A percentile compares a stretch with the other conserved stretches of the same genome.
Evolutionary conservation across 305 asterid species (phyloP).

Genomic region (Fraxinus baroniana): DNA sequence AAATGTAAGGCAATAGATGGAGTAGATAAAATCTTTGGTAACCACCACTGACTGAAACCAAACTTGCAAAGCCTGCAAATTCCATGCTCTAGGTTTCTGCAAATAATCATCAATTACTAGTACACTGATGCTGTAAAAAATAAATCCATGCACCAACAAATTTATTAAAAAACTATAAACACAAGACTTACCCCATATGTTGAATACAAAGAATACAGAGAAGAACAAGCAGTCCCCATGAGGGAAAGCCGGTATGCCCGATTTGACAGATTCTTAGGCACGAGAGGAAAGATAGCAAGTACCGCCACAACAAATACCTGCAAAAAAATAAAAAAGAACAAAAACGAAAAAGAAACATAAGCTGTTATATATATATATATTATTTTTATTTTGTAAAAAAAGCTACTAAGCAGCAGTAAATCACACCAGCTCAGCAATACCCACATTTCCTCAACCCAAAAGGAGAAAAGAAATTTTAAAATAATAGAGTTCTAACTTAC

Average conservation of each 20-base stretch:
- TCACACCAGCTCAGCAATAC: conserved; percentile 1
- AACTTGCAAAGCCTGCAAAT: conserved; percentile 75
- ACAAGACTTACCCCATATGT: conserved; percentile 68
- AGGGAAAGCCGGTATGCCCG: conserved; percentile 82
- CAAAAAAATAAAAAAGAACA: not conserved
- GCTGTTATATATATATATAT: not conserved
- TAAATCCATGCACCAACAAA: conserved; percentile 1
- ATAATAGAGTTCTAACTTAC: conserved; percentile 1
- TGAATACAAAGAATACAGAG: conserved; percentile 70
- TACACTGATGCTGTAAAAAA: conserved; percentile 6
- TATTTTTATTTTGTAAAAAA: not conserved
- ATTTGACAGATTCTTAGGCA: conserved; percentile 68
- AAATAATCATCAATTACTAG: conserved; percentile 15
- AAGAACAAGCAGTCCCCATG: conserved; percentile 74
- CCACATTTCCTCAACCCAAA: conserved; percentile 6
- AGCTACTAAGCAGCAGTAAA: conserved; percentile 1
- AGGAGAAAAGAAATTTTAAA: not conserved
- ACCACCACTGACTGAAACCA: conserved; percentile 81
- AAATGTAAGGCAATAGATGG: conserved; percentile 75
- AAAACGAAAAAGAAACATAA: not conserved
- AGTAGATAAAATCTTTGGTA: conserved; percentile 80
- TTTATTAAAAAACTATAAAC: not conserved
- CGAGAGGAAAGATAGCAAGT: conserved; percentile 76
- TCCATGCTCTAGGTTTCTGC: conserved; percentile 98
- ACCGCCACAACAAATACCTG: conserved; percentile 81